Evolutionary conservation across 2,329 filamentous ascomycete species (phyloP), one percentile per base, ranked within the genome.

Genomic region (Akanthomyces dipterigenus): DNA sequence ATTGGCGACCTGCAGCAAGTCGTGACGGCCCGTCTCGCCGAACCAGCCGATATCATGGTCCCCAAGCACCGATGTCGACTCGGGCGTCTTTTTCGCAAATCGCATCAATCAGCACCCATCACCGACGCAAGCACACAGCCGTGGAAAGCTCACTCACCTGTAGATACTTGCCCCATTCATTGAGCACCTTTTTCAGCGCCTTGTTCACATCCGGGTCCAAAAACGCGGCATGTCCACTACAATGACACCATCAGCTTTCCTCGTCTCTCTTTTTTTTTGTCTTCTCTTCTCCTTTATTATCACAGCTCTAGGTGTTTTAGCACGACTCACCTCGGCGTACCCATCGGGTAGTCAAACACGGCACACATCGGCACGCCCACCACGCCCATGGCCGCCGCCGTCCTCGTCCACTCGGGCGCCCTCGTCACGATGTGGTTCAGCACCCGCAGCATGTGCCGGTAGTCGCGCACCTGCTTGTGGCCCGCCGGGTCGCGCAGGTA

Each of bases 401-500:
- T 77, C 62, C 82, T 77, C 0, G 77, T 82, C 81, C 80, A 82
- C 65, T 80, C 76, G 1, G 82, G 82, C 4, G 80, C 80, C 16
- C 72, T 71, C 22, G 73, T 74, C 53, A 84, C 77, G 61, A 82
- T 75, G 64, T 88, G 82, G 68, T 90, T 89, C 55, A 91, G 76
- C 9, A 89, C 78, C 24, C 77, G 74, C 22, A 91, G 77, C 83
- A 91, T 86, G 65, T 90, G 85, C 6, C 80, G 62, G 66, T 88
- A 89, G 72, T 88, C 81, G 9, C 83, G 81, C 61, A 91, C 82
- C 72, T 88, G 85, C 38, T 76, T 79, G 58, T 79, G 76, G 1
- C 86, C 87, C 1, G 82, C 84, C 0, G 87, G 86, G 63, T 89
- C 87, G 7, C 75, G 77, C 62, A 72, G 69, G 72, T 90, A 90